Conservation (phyloP, 192 early-diverging fungal genomes). For the Mortierella claussenii region DNA sequence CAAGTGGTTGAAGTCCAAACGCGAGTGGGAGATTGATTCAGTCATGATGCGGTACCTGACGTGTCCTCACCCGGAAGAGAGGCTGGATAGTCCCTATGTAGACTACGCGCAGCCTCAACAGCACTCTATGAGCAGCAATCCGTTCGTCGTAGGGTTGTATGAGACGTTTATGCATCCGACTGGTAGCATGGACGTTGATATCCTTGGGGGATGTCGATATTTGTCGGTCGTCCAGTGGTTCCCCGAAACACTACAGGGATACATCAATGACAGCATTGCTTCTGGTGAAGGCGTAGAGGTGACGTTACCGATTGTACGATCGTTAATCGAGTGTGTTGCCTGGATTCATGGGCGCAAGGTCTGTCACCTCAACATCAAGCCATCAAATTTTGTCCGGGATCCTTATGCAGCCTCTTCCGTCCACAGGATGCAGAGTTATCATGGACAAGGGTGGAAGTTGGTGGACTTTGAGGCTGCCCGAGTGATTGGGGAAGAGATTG, state of each 20-base stretch:
- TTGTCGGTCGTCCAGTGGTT: constrained; percentile 45
- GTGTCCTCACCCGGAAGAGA: constrained; percentile 34
- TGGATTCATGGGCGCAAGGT: constrained; percentile 45
- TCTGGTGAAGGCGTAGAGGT: constrained; percentile 28
- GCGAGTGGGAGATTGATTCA: constrained; percentile 45
- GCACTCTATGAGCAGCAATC: constrained; percentile 16
- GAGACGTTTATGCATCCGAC: constrained; percentile 46
- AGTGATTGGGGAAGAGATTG: constrained; percentile 59
- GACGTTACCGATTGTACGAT: constrained; percentile 34
- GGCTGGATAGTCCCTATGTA: constrained; percentile 31
- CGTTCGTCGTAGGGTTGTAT: constrained; percentile 40
- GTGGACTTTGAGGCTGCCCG: constrained; percentile 65
- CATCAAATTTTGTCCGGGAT: constrained; percentile 47
- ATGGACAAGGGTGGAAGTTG: constrained; percentile 55
- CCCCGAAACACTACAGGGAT: constrained; percentile 30
- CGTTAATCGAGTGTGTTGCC: constrained; percentile 38
- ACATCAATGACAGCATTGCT: constrained; percentile 22
- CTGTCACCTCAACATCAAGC: constrained; percentile 49
- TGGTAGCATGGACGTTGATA: constrained; percentile 13
- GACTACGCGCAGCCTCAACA: constrained; percentile 47
- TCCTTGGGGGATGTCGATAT: constrained; percentile 27
- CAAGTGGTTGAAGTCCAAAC: constrained; percentile 34
- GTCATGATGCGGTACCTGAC: constrained; percentile 47
- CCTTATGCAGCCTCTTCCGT: constrained; percentile 26
- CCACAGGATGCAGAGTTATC: neutral